These are phyloP conservation scores for Hansenula sp. DNA, from an alignment of 1,139 yeast genomes.

Conservation along the genomic window DNA sequence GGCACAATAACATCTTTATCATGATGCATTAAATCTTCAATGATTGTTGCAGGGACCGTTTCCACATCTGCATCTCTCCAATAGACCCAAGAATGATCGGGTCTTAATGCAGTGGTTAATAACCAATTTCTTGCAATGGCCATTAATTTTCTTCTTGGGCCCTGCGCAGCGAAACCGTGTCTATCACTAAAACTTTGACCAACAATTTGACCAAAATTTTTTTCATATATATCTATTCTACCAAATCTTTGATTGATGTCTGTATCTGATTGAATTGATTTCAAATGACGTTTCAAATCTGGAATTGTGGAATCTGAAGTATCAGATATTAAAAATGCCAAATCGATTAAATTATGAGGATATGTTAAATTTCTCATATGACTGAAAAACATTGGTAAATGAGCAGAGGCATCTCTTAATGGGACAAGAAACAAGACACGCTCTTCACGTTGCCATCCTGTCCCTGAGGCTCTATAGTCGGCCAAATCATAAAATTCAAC, in stretches of 20 bases:
- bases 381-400: conserved; percentile 50
- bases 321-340: conserved; percentile 53
- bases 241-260: conserved; percentile 34
- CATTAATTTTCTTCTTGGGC: conserved; percentile 58
- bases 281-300: conserved; percentile 34
- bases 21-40: conserved; percentile 56
- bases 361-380: conserved; percentile 51
- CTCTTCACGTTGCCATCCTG: conserved; percentile 46
- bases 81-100: conserved; percentile 62
- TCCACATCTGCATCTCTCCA: conserved; percentile 64
- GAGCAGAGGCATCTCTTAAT: conserved; percentile 53
- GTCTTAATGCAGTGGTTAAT: conserved; percentile 45
- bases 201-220: conserved; percentile 56
- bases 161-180: conserved; percentile 60
- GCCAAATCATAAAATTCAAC: conserved; percentile 43
- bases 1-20: conserved; percentile 49
- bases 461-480: conserved; percentile 36
- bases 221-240: conserved; percentile 47
- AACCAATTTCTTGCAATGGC: conserved; percentile 62
- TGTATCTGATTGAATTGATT: conserved; percentile 37
- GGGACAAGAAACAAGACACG: conserved; percentile 51
- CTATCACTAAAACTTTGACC: conserved; percentile 52
- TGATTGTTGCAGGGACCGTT: conserved; percentile 47
- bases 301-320: conserved; percentile 43
- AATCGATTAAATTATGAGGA: conserved; percentile 52